Percentiles rank a stretch among this genome's conserved stretches.
phyloP scores from a whole-genome alignment of 768 basidiomycete genomes.

The Sistotremastrum suecicum region DNA sequence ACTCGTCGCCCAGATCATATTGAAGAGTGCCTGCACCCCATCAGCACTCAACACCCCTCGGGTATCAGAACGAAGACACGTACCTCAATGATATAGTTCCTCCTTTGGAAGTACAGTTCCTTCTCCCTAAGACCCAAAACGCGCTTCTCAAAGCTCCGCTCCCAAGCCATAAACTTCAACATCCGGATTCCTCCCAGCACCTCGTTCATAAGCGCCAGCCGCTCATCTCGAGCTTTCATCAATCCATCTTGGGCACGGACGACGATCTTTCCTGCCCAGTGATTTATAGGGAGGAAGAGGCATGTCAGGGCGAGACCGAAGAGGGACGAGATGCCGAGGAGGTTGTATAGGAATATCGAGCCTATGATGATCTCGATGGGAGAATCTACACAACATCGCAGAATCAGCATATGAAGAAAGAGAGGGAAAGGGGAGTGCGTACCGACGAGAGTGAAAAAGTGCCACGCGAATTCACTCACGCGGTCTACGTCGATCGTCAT shows the following conservation, averaged over 20 bases:
- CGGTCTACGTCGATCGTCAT: conserved; percentile 94
- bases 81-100: conserved; percentile 82
- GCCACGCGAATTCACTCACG: conserved; percentile 74
- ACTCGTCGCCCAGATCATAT: conserved; percentile 38
- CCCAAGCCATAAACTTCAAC: conserved; percentile 90
- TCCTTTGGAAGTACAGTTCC: conserved; percentile 71
- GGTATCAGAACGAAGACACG: background rate
- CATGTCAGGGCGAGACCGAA: conserved; percentile 67
- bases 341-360: conserved; percentile 56
- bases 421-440: conserved; percentile 8
- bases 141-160: conserved; percentile 72
- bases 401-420: background rate
- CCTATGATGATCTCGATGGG: conserved; percentile 71
- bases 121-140: conserved; percentile 62
- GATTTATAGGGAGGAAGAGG: conserved; percentile 60
- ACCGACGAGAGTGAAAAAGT: conserved; percentile 65
- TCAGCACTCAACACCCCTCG: conserved; percentile 1
- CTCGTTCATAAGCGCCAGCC: conserved; percentile 87
- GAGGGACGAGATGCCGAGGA: conserved; percentile 70
- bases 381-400: conserved; percentile 33
- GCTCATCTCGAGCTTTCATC: conserved; percentile 86
- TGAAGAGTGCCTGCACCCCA: conserved; percentile 25
- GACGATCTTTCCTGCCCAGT: conserved; percentile 70
- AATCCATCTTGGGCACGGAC: conserved; percentile 68
- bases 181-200: conserved; percentile 75